Evolutionary conservation across 2,329 filamentous ascomycete species (phyloP).

Genomic region (Fusarium temperatum): DNA sequence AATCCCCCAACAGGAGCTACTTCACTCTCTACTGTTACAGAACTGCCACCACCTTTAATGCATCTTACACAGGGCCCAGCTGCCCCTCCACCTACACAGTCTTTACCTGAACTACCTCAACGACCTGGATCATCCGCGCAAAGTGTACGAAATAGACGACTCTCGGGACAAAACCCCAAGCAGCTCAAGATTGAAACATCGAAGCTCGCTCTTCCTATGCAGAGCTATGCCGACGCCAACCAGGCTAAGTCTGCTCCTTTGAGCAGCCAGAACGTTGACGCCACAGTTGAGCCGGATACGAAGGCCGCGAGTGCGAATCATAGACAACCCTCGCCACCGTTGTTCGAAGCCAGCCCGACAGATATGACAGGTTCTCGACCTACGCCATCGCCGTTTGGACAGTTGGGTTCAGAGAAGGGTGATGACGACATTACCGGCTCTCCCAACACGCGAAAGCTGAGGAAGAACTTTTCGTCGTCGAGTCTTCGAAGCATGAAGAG

Average conservation of each 20-base stretch:
- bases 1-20: conserved; percentile 62
- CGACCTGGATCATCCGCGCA: conserved; percentile 47
- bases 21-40: conserved; percentile 72
- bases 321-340: conserved; percentile 40
- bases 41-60: conserved; percentile 53
- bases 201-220: conserved; percentile 41
- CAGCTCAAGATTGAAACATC: conserved; percentile 89
- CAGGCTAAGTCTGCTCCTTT: conserved; percentile 21
- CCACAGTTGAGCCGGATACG: conserved; percentile 1
- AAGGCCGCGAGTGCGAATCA: conserved; percentile 16
- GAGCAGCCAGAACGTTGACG: conserved; percentile 11
- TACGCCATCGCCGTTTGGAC: conserved; percentile 46
- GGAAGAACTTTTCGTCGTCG: conserved; percentile 76
- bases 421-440: conserved; percentile 59
- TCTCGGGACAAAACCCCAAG: conserved; percentile 82
- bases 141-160: conserved; percentile 76
- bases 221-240: conserved; percentile 19
- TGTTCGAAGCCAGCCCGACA: conserved; percentile 41
- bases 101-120: conserved; percentile 56
- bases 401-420: conserved; percentile 46
- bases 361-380: conserved; percentile 37
- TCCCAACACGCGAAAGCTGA: conserved; percentile 59
- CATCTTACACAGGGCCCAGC: conserved; percentile 40
- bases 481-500: conserved; percentile 77
- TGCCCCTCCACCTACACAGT: conserved; percentile 60